Evolutionary conservation across 2,329 filamentous ascomycete species (phyloP).

Genomic region (Claviceps sp.): DNA sequence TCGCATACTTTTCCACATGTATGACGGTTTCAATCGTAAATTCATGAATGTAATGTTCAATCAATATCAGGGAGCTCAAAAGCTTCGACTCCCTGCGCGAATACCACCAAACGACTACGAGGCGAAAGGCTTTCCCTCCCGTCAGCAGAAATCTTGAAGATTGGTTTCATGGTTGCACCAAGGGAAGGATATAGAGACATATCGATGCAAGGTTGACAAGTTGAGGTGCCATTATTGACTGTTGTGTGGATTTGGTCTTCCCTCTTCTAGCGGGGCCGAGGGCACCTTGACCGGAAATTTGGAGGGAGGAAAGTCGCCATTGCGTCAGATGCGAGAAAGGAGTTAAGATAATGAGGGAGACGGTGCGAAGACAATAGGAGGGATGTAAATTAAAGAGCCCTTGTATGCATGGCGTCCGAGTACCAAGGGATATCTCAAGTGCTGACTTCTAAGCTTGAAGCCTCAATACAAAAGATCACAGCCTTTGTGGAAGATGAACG

Average conservation of each 20-base stretch:
- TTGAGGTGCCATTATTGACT: neutral
- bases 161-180: neutral
- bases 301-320: neutral
- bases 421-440: neutral
- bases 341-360: neutral
- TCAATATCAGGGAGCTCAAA: conserved; percentile 7
- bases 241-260: neutral
- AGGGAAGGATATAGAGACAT: neutral
- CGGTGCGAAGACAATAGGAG: neutral
- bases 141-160: neutral
- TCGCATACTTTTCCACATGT: neutral
- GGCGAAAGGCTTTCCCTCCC: neutral
- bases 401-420: neutral
- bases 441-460: neutral
- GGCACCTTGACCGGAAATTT: neutral
- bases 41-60: too few species aligned
- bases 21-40: neutral
- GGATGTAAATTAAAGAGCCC: neutral
- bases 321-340: neutral
- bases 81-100: neutral
- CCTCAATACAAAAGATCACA: neutral
- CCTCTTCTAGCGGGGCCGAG: neutral
- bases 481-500: neutral
- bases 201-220: neutral
- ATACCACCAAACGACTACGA: neutral